A percentile compares a stretch with the other conserved stretches of the same genome.
These are phyloP conservation scores for Teunomyces atbi DNA, from an alignment of 805 yeast genomes.

Conservation along the genomic window DNA sequence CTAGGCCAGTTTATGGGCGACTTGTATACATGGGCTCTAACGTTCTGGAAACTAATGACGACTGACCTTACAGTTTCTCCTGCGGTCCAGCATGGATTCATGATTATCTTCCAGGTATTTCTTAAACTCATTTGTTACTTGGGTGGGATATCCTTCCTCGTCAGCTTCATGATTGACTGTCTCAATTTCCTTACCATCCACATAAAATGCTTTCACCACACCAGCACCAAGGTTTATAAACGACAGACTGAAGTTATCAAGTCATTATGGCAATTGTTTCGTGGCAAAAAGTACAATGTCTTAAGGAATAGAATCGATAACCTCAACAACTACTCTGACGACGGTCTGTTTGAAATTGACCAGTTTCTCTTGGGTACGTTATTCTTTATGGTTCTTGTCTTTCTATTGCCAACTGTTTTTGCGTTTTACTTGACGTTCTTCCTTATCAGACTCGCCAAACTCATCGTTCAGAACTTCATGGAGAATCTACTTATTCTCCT, in stretches of 20 bases:
- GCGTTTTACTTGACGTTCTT: constrained; percentile 83
- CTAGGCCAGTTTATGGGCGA: constrained; percentile 85
- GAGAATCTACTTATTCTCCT: constrained; percentile 63
- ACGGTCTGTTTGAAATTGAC: constrained; percentile 64
- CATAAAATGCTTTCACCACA: constrained; percentile 70
- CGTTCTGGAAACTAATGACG: constrained; percentile 50
- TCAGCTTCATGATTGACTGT: constrained; percentile 66
- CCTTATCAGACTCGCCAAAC: constrained; percentile 49
- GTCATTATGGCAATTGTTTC: constrained; percentile 78
- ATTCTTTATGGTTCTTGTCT: constrained; percentile 73
- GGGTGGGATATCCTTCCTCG: constrained; percentile 68
- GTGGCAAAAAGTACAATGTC: constrained; percentile 86
- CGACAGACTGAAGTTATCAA: constrained; percentile 67
- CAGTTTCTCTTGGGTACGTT: constrained; percentile 87
- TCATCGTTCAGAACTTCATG: constrained; percentile 47
- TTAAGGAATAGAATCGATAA: constrained; percentile 84
- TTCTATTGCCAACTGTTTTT: constrained; percentile 80
- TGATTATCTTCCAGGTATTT: constrained; percentile 5
- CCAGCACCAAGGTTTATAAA: constrained; percentile 74
- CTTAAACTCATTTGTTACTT: constrained; percentile 23
- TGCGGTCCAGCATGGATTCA: background rate
- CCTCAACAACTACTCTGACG: constrained; percentile 43
- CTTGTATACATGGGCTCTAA: constrained; percentile 78
- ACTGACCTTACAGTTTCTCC: constrained; percentile 4
- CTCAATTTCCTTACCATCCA: constrained; percentile 65